A percentile compares a stretch with the other conserved stretches of the same genome.
Conservation (phyloP, 208 protist species). For the Herpetomonas tarakana region DNA sequence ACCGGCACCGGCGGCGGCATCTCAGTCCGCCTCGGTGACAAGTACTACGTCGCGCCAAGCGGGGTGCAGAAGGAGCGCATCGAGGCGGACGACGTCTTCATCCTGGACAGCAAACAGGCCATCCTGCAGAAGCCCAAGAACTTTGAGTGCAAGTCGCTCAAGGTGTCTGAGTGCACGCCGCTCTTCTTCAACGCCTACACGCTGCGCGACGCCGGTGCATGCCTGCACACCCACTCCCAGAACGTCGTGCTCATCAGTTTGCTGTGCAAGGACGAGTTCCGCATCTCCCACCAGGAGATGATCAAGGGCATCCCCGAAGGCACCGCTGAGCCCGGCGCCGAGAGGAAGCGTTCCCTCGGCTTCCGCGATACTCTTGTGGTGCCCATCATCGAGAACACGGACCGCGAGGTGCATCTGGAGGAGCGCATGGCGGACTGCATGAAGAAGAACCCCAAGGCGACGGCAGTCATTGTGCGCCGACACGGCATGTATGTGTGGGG, state of each 20-base stretch:
- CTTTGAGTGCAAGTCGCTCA: conserved; percentile 43
- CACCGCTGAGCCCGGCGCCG: conserved; percentile 8
- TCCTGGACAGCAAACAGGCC: conserved; percentile 61
- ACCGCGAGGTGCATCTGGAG: conserved; percentile 75
- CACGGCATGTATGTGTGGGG: conserved; percentile 97
- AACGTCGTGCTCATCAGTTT: conserved; percentile 86
- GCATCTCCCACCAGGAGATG: conserved; percentile 95
- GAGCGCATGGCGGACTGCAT: conserved; percentile 84
- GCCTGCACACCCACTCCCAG: conserved; percentile 92
- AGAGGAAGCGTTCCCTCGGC: conserved; percentile 52
- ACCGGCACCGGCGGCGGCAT: conserved; percentile 96
- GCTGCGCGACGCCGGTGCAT: conserved; percentile 84
- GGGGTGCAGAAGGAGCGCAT: conserved; percentile 96
- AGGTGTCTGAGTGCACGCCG: conserved; percentile 91
- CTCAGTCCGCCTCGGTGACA: conserved; percentile 68
- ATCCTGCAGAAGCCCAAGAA: conserved; percentile 37
- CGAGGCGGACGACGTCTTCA: conserved; percentile 88
- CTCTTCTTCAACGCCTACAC: conserved; percentile 93
- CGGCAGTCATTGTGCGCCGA: conserved; percentile 90
- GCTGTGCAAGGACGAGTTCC: conserved; percentile 90
- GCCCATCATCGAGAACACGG: conserved; percentile 96
- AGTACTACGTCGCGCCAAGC: conserved; percentile 92
- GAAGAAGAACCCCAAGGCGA: conserved; percentile 86
- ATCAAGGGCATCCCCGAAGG: conserved; percentile 87
- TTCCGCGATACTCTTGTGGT: conserved; percentile 91